Percentiles rank a stretch among this genome's conserved stretches.
phyloP scores from a whole-genome alignment of 2,329 filamentous ascomycete species.

The Xylariomycetidae sp. region DNA sequence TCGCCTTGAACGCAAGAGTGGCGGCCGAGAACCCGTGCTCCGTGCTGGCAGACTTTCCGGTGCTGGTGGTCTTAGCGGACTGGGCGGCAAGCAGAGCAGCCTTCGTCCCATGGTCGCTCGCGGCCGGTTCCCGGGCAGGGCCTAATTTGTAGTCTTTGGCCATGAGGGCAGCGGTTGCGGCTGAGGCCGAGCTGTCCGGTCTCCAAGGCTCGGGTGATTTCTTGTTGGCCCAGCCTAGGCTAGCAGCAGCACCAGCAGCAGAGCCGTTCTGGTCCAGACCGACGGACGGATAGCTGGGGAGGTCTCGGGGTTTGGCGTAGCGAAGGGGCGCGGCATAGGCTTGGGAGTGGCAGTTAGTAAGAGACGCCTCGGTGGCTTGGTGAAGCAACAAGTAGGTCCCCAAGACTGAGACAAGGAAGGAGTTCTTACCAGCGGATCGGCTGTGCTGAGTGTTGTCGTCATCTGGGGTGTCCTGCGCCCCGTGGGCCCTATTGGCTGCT shows the following conservation, averaged over 20 bases:
- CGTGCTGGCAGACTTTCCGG: slow-evolving; percentile 42
- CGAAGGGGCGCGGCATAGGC: slow-evolving; percentile 21
- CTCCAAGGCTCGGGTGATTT: slow-evolving; percentile 62
- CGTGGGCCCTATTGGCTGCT: slow-evolving; percentile 11
- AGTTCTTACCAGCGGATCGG: too few relatives aligned
- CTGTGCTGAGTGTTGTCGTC: slow-evolving; percentile 21
- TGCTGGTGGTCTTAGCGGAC: slow-evolving; percentile 43
- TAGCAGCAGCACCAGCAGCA: slow-evolving; percentile 69
- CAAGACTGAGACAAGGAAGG: too few relatives aligned
- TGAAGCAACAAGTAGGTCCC: too few relatives aligned
- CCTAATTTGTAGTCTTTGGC: slow-evolving; percentile 25
- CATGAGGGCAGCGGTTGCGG: slow-evolving; percentile 30
- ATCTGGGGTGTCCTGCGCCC: too few relatives aligned
- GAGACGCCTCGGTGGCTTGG: too few relatives aligned
- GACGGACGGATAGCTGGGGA: slow-evolving; percentile 67
- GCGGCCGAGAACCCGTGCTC: slow-evolving; percentile 61
- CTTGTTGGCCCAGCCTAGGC: slow-evolving; percentile 65
- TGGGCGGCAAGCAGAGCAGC: slow-evolving; percentile 64
- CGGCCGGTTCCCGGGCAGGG: slow-evolving; percentile 55
- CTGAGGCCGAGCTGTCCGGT: slow-evolving; percentile 53
- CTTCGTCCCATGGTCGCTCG: slow-evolving; percentile 62
- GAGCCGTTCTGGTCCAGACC: slow-evolving; percentile 51
- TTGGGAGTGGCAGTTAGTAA: too few relatives aligned
- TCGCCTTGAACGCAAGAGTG: slow-evolving; percentile 56
- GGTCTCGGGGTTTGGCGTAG: slow-evolving; percentile 52